Conservation (phyloP, 257 asterid species). For the Echites panduratus region DNA sequence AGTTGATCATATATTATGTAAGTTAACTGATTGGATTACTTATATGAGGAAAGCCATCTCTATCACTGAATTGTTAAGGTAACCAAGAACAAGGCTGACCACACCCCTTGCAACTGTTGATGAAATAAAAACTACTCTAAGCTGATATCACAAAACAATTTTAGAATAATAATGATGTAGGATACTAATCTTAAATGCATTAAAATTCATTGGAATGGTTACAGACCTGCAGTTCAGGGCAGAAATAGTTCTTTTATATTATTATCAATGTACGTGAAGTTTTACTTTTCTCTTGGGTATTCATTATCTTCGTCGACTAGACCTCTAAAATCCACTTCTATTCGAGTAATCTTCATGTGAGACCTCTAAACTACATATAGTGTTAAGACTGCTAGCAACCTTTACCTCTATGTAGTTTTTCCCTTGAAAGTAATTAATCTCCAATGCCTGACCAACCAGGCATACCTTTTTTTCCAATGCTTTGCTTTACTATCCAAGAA, state of each 20-base stretch:
- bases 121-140: slow-evolving; percentile 71
- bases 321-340: background rate
- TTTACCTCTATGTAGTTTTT: slow-evolving; percentile 94
- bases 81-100: slow-evolving; percentile 83
- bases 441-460: slow-evolving; percentile 77
- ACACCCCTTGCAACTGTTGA: slow-evolving; percentile 88
- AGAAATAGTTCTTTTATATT: background rate
- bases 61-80: slow-evolving; percentile 76
- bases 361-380: background rate
- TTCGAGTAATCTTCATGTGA: background rate
- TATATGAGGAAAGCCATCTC: slow-evolving; percentile 92
- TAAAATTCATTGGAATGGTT: background rate
- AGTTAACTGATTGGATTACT: slow-evolving; percentile 29
- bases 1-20: no score
- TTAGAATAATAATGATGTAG: background rate
- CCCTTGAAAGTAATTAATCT: slow-evolving; percentile 74
- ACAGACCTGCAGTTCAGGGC: no score
- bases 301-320: background rate
- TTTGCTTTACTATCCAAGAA: slow-evolving; percentile 94
- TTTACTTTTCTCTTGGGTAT: background rate
- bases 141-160: slow-evolving; percentile 37
- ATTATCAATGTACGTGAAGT: background rate
- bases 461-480: slow-evolving; percentile 89
- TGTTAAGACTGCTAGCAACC: background rate
- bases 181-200: background rate